phyloP scores from a whole-genome alignment of 1,139 yeast species.

The Suhomyces chickasaworum region DNA sequence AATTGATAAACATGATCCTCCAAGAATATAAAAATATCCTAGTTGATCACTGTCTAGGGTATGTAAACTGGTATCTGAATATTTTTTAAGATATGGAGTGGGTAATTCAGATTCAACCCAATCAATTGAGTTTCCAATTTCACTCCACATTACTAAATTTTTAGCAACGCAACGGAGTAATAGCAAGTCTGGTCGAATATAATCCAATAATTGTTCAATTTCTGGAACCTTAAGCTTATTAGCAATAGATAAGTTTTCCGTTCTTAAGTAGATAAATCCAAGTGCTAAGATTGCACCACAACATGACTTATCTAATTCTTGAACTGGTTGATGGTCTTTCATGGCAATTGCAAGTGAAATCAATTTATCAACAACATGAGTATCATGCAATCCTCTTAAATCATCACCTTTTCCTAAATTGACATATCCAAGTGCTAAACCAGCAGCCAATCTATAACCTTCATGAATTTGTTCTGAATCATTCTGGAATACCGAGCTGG shows the following conservation, averaged over 20 bases:
- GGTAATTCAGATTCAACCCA: slow-evolving; percentile 73
- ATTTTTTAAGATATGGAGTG: slow-evolving; percentile 33
- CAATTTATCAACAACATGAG: slow-evolving; percentile 68
- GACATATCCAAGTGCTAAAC: slow-evolving; percentile 84
- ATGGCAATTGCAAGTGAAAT: slow-evolving; percentile 61
- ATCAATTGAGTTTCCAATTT: slow-evolving; percentile 47
- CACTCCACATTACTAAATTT: slow-evolving; percentile 79
- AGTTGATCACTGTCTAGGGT: slow-evolving; percentile 62
- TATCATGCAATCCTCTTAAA: slow-evolving; percentile 63
- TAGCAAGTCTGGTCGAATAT: slow-evolving; percentile 78
- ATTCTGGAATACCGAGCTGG: slow-evolving; percentile 56
- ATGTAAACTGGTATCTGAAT: slow-evolving; percentile 24
- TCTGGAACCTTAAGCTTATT: slow-evolving; percentile 63
- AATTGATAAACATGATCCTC: slow-evolving; percentile 75
- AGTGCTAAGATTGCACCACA: slow-evolving; percentile 83
- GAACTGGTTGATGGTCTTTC: slow-evolving; percentile 68
- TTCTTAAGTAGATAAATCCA: slow-evolving; percentile 69
- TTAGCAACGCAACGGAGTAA: slow-evolving; percentile 68
- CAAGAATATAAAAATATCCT: slow-evolving; percentile 65
- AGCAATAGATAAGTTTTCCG: slow-evolving; percentile 64
- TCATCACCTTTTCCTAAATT: slow-evolving; percentile 78
- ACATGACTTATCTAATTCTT: slow-evolving; percentile 70
- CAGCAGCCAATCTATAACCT: slow-evolving; percentile 86
- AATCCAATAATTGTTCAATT: slow-evolving; percentile 63
- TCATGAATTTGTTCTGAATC: slow-evolving; percentile 66